Evolutionary conservation across 805 yeast genomes (phyloP), one percentile per base, ranked within the genome.

Genomic region (Saccharomyces paradoxus): DNA sequence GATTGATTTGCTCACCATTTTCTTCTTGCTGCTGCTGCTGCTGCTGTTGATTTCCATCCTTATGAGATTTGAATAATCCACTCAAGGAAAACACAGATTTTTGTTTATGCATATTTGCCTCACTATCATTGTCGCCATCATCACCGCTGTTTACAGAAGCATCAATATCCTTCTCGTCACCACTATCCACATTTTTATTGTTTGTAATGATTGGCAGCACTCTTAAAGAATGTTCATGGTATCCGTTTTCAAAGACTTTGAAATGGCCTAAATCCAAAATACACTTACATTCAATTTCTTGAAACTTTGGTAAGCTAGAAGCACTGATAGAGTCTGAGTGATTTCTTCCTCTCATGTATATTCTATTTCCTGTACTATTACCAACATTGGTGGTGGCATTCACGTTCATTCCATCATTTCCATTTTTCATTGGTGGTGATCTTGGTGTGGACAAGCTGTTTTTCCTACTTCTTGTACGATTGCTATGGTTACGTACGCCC

Each of bases 301-400:
- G 53, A 46, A 52, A 32, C 27, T 54, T 53, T 4, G 56, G 52
- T 37, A 58, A 51, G 52, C 32, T 53, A 4, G 65, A 56, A 3
- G 65, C 66, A 48, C 65, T 60, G n/a, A 65, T 51, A 13, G 66
- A 60, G 32, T 60, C 68, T 2, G 69, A 63, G 54, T 63, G 65
- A 22, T 50, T 47, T 53, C 67, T 58, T 2, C 55, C 53, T 41
- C 56, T 58, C 17, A 54, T 27, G 37, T 56, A 54, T 22, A 47
- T 32, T 26, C 53, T 53, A 10, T 52, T 54, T 12, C 55, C 51
- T 3, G 57, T 37, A 37, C 17, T 17, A 17, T 37, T 37, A 37
- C 17, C 21, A 32, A 10, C 22, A 37, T 37, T 37, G 13, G 9
- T 17, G 44, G 24, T 17, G 12, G 22, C 10, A 17, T 37, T 37